These are phyloP conservation scores for Cordyceps javanica DNA, from an alignment of 2,329 filamentous ascomycete genomes.

Conservation along the genomic window DNA sequence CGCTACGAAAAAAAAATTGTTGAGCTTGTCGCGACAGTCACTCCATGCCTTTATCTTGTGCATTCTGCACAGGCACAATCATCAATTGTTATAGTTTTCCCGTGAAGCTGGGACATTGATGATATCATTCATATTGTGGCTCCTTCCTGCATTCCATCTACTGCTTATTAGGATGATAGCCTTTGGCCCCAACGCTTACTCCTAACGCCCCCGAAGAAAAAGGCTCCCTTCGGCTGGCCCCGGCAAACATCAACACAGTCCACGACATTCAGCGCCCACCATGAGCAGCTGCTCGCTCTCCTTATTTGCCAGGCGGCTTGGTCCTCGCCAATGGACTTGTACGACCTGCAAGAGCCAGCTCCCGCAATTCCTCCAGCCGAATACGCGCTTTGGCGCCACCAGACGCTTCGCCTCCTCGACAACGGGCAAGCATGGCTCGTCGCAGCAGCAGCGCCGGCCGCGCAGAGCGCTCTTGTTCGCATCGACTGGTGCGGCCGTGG, in stretches of 20 bases:
- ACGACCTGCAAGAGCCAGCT: slow-evolving; percentile 38
- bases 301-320: slow-evolving; percentile 31
- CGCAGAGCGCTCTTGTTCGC: slow-evolving; percentile 38
- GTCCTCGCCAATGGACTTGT: slow-evolving; percentile 40
- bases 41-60: background rate
- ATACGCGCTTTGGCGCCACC: slow-evolving; percentile 20
- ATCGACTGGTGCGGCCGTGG: slow-evolving; percentile 44
- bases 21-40: slow-evolving; percentile 11
- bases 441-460: slow-evolving; percentile 20
- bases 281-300: slow-evolving; percentile 39
- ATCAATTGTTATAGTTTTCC: background rate
- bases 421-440: slow-evolving; percentile 17
- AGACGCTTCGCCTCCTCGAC: slow-evolving; percentile 26
- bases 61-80: background rate
- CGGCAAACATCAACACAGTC: background rate
- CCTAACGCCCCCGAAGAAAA: background rate
- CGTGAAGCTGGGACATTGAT: background rate
- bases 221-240: background rate
- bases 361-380: slow-evolving; percentile 22
- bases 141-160: background rate
- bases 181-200: background rate
- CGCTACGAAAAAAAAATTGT: slow-evolving; percentile 13
- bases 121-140: background rate
- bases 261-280: slow-evolving; percentile 15
- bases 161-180: slow-evolving; percentile 9